Evolutionary conservation across 805 yeast species (phyloP).

Genomic region (Yamadazyma scolyti): DNA sequence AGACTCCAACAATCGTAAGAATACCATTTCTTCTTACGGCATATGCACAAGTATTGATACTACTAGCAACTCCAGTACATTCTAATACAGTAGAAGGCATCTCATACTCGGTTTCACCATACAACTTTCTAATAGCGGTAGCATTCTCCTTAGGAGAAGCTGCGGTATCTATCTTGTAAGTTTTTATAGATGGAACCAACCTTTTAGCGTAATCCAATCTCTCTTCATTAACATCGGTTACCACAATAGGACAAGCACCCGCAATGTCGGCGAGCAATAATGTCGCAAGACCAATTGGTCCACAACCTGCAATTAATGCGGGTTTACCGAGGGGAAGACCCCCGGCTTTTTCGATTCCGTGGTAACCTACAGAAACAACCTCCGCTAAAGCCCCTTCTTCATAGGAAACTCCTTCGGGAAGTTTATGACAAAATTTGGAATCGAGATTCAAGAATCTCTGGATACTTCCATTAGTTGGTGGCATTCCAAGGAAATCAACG

Average conservation of each 20-base stretch:
- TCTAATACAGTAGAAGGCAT: slow-evolving; percentile 21
- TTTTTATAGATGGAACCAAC: slow-evolving; percentile 10
- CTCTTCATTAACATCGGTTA: slow-evolving; percentile 19
- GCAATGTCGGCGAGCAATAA: slow-evolving; percentile 17
- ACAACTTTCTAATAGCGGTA: slow-evolving; percentile 19
- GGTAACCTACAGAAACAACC: slow-evolving; percentile 21
- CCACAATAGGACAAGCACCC: slow-evolving; percentile 21
- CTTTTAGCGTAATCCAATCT: slow-evolving; percentile 18
- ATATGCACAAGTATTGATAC: slow-evolving; percentile 16
- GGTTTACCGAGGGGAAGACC: slow-evolving; percentile 17
- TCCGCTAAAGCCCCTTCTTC: slow-evolving; percentile 26
- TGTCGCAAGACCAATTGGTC: slow-evolving; percentile 26
- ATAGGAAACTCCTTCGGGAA: slow-evolving; percentile 19
- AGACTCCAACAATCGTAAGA: slow-evolving; percentile 18
- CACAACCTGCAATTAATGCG: slow-evolving; percentile 21
- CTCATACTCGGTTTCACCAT: slow-evolving; percentile 21
- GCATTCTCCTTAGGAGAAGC: slow-evolving; percentile 11
- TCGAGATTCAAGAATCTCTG: slow-evolving; percentile 16
- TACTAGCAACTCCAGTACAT: slow-evolving; percentile 20
- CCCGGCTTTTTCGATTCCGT: slow-evolving; percentile 19
- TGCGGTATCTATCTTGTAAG: slow-evolving; percentile 10
- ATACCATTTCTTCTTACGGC: slow-evolving; percentile 17
- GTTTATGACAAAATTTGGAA: slow-evolving; percentile 15
- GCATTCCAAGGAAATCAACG: slow-evolving; percentile 16
- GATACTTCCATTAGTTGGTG: slow-evolving; percentile 14